Evolutionary conservation across 495 filamentous ascomycete genomes (phyloP).

Genomic region (Xylaria venustula): DNA sequence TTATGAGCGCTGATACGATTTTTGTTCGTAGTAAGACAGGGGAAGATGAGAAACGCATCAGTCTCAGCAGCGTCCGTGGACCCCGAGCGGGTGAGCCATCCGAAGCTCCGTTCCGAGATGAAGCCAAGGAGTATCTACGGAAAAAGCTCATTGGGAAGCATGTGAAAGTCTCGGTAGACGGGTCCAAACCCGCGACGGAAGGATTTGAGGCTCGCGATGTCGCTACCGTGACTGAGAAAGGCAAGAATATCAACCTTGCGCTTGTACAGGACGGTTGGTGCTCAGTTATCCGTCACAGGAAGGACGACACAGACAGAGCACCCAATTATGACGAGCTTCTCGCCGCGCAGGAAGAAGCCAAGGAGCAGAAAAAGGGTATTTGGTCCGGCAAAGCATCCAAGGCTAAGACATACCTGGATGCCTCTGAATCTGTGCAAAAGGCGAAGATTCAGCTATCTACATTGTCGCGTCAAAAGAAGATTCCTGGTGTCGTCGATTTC

Average conservation of each 20-base stretch:
- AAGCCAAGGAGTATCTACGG: constrained; percentile 93
- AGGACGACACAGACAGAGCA: constrained; percentile 88
- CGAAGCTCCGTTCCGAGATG: constrained; percentile 80
- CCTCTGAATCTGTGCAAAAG: constrained; percentile 89
- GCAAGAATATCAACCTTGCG: constrained; percentile 80
- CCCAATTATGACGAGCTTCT: constrained; percentile 92
- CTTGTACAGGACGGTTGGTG: constrained; percentile 90
- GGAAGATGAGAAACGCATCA: constrained; percentile 86
- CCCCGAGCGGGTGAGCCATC: constrained; percentile 62
- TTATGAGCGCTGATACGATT: constrained; percentile 87
- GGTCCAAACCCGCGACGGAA: constrained; percentile 84
- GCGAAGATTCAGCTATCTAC: constrained; percentile 88
- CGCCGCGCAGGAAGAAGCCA: constrained; percentile 81
- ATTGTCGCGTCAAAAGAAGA: constrained; percentile 82
- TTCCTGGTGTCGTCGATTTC: constrained; percentile 95
- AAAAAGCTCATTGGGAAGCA: constrained; percentile 96
- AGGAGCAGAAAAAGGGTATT: constrained; percentile 84
- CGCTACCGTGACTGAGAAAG: constrained; percentile 76
- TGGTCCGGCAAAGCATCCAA: constrained; percentile 84
- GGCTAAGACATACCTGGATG: constrained; percentile 76
- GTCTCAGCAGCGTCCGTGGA: constrained; percentile 86
- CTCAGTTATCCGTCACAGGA: constrained; percentile 89
- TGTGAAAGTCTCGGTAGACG: constrained; percentile 81
- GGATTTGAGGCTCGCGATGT: constrained; percentile 94
- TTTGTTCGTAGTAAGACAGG: constrained; percentile 80